A percentile compares a stretch with the other conserved stretches of the same genome.
These are phyloP conservation scores for Termitomyces sp. DNA, from an alignment of 768 basidiomycete species.

Conservation along the genomic window DNA sequence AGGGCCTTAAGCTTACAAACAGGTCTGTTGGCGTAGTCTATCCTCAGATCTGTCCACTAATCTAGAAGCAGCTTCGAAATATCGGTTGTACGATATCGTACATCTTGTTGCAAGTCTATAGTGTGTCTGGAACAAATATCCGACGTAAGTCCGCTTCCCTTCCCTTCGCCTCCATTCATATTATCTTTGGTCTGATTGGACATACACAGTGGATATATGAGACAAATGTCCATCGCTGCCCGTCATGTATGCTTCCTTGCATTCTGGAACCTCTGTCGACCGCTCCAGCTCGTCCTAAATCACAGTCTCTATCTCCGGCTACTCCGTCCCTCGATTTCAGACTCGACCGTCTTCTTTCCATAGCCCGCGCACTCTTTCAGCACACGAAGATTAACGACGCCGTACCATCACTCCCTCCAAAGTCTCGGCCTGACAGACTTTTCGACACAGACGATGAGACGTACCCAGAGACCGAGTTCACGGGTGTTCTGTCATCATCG, in stretches of 20 bases:
- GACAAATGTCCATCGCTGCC: constrained; percentile 8
- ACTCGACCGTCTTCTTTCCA: neutral
- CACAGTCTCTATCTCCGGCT: neutral
- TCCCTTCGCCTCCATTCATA: neutral
- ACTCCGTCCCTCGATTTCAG: neutral
- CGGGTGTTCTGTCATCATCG: constrained; percentile 3
- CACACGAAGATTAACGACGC: neutral
- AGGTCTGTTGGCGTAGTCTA: neutral
- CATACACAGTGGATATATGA: constrained; percentile 11
- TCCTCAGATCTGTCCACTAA: neutral
- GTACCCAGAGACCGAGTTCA: constrained; percentile 10
- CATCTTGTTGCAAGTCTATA: constrained; percentile 8
- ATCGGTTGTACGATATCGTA: constrained; percentile 11
- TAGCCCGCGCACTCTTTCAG: neutral
- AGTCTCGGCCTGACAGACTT: neutral
- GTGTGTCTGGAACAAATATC: constrained; percentile 12
- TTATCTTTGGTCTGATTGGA: neutral
- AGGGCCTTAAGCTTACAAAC: neutral
- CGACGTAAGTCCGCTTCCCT: constrained; percentile 4
- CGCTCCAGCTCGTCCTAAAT: neutral
- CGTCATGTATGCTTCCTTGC: constrained; percentile 11
- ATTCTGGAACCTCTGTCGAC: neutral
- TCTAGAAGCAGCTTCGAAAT: constrained; percentile 8
- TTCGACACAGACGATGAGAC: constrained; percentile 9
- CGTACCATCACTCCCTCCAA: neutral